Conservation (phyloP, 2,329 filamentous ascomycete species). For the Drechslera avenae region DNA sequence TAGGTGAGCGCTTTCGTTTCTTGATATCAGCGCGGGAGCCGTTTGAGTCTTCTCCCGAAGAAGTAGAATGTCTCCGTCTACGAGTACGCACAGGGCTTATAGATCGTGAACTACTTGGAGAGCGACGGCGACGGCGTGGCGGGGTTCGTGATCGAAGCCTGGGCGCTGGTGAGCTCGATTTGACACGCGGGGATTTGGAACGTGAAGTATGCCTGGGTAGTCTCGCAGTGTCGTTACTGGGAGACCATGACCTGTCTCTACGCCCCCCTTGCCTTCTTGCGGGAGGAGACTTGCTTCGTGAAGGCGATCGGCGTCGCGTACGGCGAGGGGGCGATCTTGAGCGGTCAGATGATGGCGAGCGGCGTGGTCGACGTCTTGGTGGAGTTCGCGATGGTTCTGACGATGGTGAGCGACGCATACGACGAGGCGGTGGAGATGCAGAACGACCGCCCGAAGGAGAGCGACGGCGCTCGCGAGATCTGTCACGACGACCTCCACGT, state of each 20-base stretch:
- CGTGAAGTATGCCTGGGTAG: constrained; percentile 50
- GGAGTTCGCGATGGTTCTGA: constrained; percentile 32
- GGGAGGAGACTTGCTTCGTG: constrained; percentile 24
- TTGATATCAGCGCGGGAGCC: constrained; percentile 58
- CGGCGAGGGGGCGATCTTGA: constrained; percentile 35
- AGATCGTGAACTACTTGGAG: constrained; percentile 47
- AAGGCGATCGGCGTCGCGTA: constrained; percentile 21
- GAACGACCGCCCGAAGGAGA: constrained; percentile 36
- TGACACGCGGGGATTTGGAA: constrained; percentile 55
- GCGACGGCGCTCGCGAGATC: constrained; percentile 41
- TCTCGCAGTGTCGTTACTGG: constrained; percentile 39
- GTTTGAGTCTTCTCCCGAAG: constrained; percentile 50
- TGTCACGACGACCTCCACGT: constrained; percentile 46
- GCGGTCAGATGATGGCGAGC: constrained; percentile 39
- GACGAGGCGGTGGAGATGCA: constrained; percentile 17
- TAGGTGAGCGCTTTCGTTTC: constrained; percentile 51
- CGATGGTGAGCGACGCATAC: constrained; percentile 18
- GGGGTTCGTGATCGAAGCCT: constrained; percentile 45
- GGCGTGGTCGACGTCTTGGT: constrained; percentile 32
- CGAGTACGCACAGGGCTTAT: constrained; percentile 47
- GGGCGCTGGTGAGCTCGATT: constrained; percentile 62
- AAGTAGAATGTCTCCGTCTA: constrained; percentile 52
- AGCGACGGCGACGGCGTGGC: constrained; percentile 45
- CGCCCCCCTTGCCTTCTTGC: constrained; percentile 26
- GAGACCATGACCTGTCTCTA: constrained; percentile 38